Percentiles rank a stretch among this genome's conserved stretches.
Conservation (phyloP, 768 basidiomycete genomes). For the Amanita rubescens region DNA sequence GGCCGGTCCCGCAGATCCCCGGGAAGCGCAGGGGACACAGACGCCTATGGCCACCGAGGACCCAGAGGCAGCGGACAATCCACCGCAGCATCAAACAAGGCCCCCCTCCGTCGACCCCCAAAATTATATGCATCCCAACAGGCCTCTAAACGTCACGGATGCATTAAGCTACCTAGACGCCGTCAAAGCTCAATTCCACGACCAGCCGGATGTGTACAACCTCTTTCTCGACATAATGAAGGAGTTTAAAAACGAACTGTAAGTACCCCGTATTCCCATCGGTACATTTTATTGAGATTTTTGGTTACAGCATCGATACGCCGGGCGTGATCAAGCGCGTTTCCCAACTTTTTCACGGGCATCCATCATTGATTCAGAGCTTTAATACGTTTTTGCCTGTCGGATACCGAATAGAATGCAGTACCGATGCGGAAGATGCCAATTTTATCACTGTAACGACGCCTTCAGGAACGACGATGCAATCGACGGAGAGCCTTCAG, state of each 20-base stretch:
- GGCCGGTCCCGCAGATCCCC: not conserved
- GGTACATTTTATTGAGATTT: not conserved
- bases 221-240: slow-evolving; percentile 97
- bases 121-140: too few relatives aligned
- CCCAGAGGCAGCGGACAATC: not conserved
- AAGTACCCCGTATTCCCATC: slow-evolving; percentile 22
- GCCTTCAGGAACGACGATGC: slow-evolving; percentile 57
- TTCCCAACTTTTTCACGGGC: slow-evolving; percentile 85
- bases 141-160: slow-evolving; percentile 91
- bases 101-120: too few relatives aligned
- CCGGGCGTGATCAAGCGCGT: slow-evolving; percentile 96
- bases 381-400: slow-evolving; percentile 97
- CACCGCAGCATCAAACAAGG: not conserved
- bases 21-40: not conserved
- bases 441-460: slow-evolving; percentile 74
- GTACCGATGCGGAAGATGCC: slow-evolving; percentile 52
- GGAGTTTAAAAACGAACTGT: slow-evolving; percentile 95
- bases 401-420: slow-evolving; percentile 89
- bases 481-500: slow-evolving; percentile 43
- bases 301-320: slow-evolving; percentile 74
- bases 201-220: slow-evolving; percentile 94
- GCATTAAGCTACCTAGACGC: slow-evolving; percentile 89
- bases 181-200: slow-evolving; percentile 85
- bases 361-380: slow-evolving; percentile 87
- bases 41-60: not conserved